phyloP scores from a whole-genome alignment of 345 rosid genomes.

The Hibiscus mutabilis region DNA sequence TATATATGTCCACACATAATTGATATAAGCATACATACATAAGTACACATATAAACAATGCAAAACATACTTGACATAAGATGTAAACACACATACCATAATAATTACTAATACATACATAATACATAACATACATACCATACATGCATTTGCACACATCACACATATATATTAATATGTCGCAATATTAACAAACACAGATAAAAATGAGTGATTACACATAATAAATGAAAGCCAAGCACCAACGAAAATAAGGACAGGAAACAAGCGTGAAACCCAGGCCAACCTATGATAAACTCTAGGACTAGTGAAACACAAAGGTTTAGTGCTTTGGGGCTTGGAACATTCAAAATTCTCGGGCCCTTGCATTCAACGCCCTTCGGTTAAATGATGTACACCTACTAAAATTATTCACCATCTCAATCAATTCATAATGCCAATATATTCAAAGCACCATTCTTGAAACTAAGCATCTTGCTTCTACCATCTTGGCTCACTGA shows the following conservation, averaged over 20 bases:
- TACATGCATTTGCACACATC: no score
- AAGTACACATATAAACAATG: no score
- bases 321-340: slow-evolving; percentile 42
- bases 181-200: no score
- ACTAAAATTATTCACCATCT: slow-evolving; percentile 39
- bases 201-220: no score
- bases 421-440: slow-evolving; percentile 24
- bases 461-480: slow-evolving; percentile 21
- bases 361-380: slow-evolving; percentile 36
- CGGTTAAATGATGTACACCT: slow-evolving; percentile 42
- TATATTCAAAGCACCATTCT: slow-evolving; percentile 4
- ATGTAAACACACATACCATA: no score
- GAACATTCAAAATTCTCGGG: slow-evolving; percentile 24
- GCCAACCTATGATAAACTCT: slow-evolving; percentile 22
- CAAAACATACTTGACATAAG: no score
- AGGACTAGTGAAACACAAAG: slow-evolving; percentile 22
- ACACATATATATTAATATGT: no score
- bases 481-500: slow-evolving; percentile 9
- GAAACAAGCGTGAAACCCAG: slow-evolving; percentile 42
- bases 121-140: no score
- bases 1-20: no score
- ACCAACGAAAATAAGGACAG: slow-evolving; percentile 41
- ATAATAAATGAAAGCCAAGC: slow-evolving; percentile 42
- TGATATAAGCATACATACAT: no score
- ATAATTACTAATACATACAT: no score